Base-by-base conservation (phyloP, 345 rosid genomes). In the Mallotus nudiflorus region DNA sequence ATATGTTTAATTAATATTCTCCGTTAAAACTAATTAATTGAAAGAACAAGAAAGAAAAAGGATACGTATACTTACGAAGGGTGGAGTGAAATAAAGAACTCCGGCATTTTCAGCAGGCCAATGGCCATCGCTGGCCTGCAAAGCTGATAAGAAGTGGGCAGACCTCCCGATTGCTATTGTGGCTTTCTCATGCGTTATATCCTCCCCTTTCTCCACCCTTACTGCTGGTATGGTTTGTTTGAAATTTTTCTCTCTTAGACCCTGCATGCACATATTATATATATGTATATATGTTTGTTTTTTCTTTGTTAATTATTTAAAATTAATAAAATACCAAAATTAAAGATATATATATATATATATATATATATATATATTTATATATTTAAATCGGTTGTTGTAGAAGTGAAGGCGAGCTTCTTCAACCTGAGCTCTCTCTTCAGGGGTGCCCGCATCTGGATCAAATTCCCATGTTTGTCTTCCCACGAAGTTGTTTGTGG, bases 391-490 rank as follows among this genome's bases (percentile, higher is more conserved):
- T 18, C 79, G 73, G 48, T 70, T 65, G 4, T 50, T 51, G n/a
- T 56, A 42, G 15, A 75, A 75, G 18, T 65, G 40, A 40, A 51
- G 66, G 70, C 79, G 75, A 54, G 79, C 79, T 39, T 69, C 48
- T n/a, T 75, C 75, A 7, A 75, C 66, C 39, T 63, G 20, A 1
- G 60, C 74, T 6, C 57, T 24, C 46, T 75, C 75, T 48, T 70
- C 70, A n/a, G 70, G 66, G 1, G 67, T 69, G 28, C 70, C 78
- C 6, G 61, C 74, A 0, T 70, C 48, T 0, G 61, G 20, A 9
- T 75, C 79, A 56, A 20, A 75, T 33, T 75, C 70, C 75, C 75
- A 75, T 50, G 67, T 59, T 13, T 75, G 79, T 39, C 79, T 46
- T 8, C 79, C 79, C 3, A 18, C 28, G 46, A 52, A 75, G 13